Conservation (phyloP, 176 grass and related monocot species). For the Ensete ventricosum region DNA sequence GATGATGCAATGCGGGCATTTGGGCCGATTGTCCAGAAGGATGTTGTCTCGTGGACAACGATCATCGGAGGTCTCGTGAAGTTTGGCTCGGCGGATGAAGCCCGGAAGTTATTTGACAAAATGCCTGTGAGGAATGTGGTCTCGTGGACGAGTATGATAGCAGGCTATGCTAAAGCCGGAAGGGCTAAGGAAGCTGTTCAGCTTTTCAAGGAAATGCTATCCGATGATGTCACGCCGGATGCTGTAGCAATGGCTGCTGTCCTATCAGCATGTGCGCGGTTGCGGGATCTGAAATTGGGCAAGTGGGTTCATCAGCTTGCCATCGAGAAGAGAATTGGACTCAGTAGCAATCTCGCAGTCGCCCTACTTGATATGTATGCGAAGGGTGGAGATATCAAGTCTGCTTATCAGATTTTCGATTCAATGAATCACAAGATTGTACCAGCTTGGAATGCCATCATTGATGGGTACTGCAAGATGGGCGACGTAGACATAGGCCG, state of each 20-base stretch:
- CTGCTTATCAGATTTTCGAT: slow-evolving; percentile 41
- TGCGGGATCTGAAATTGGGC: slow-evolving; percentile 44
- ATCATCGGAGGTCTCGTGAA: slow-evolving; percentile 45
- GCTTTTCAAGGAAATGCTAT: slow-evolving; percentile 53
- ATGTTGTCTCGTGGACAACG: slow-evolving; percentile 44
- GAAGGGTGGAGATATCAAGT: slow-evolving; percentile 46
- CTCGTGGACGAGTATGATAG: slow-evolving; percentile 59
- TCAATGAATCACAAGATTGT: slow-evolving; percentile 24
- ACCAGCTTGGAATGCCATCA: slow-evolving; percentile 66
- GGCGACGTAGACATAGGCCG: slow-evolving; percentile 35
- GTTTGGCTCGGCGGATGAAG: slow-evolving; percentile 28
- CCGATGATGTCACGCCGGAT: slow-evolving; percentile 31
- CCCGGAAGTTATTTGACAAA: slow-evolving; percentile 27
- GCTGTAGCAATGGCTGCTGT: slow-evolving; percentile 31
- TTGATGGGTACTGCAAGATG: slow-evolving; percentile 52
- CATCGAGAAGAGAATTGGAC: slow-evolving; percentile 23
- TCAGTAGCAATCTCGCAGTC: slow-evolving; percentile 39
- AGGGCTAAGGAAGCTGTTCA: slow-evolving; percentile 28
- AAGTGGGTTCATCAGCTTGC: slow-evolving; percentile 37
- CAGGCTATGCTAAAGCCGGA: slow-evolving; percentile 32
- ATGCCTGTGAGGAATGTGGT: slow-evolving; percentile 51
- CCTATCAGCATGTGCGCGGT: slow-evolving; percentile 36
- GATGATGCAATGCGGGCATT: slow-evolving; percentile 33
- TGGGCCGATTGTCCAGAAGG: slow-evolving; percentile 25
- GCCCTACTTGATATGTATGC: slow-evolving; percentile 63